Evolutionary conservation across 768 basidiomycete species (phyloP).

Genomic region (Rhizopogon salebrosus): DNA sequence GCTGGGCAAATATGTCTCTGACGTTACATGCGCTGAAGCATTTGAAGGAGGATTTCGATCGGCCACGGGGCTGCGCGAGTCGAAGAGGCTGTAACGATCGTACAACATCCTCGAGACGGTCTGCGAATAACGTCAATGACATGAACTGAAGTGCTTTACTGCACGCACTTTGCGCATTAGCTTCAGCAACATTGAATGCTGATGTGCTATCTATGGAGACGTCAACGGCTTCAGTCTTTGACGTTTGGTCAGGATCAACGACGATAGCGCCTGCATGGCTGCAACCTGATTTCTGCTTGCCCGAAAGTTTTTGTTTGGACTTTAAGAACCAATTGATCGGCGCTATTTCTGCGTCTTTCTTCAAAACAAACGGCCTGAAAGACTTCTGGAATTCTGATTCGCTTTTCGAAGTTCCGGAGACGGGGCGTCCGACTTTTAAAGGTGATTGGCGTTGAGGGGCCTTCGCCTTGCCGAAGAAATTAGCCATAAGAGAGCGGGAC

Average conservation of each 20-base stretch:
- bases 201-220: slow-evolving; percentile 8
- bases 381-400: slow-evolving; percentile 65
- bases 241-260: slow-evolving; percentile 47
- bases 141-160: slow-evolving; percentile 10
- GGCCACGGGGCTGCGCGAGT: slow-evolving; percentile 16
- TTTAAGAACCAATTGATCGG: slow-evolving; percentile 65
- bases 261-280: slow-evolving; percentile 49
- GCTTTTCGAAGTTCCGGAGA: slow-evolving; percentile 28
- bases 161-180: slow-evolving; percentile 9
- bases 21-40: slow-evolving; percentile 31
- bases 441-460: slow-evolving; percentile 17
- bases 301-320: slow-evolving; percentile 19
- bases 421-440: slow-evolving; percentile 21
- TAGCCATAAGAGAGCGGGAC: slow-evolving; percentile 71
- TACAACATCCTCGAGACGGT: slow-evolving; percentile 10
- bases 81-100: slow-evolving; percentile 27
- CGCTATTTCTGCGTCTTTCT: slow-evolving; percentile 69
- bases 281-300: slow-evolving; percentile 14
- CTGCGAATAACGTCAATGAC: slow-evolving; percentile 20
- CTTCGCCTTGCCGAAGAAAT: slow-evolving; percentile 70
- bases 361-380: slow-evolving; percentile 77
- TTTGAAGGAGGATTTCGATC: slow-evolving; percentile 20
- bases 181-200: slow-evolving; percentile 15
- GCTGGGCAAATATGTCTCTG: slow-evolving; percentile 49
- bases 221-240: slow-evolving; percentile 1